A percentile compares a stretch with the other conserved stretches of the same genome.
phyloP scores from a whole-genome alignment of 306 rosid genomes.

The Vicia sativa region DNA sequence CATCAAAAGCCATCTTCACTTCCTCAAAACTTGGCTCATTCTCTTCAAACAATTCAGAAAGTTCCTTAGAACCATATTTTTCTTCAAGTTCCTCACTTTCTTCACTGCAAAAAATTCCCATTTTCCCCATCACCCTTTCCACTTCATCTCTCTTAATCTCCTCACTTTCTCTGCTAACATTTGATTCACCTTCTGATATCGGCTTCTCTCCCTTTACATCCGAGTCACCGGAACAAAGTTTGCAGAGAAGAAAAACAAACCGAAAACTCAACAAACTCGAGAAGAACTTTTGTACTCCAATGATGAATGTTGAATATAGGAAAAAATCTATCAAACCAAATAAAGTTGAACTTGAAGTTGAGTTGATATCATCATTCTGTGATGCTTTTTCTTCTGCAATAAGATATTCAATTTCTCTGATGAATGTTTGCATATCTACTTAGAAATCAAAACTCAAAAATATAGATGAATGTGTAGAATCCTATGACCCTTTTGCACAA shows the following conservation, averaged over 20 bases:
- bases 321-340: conserved; percentile 25
- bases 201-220: conserved; percentile 19
- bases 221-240: conserved; percentile 30
- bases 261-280: conserved; percentile 32
- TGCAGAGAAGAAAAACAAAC: conserved; percentile 36
- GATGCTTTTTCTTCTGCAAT: conserved; percentile 40
- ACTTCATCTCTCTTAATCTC: conserved; percentile 57
- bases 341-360: conserved; percentile 21
- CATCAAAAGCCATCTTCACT: conserved; percentile 83
- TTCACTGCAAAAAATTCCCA: conserved; percentile 61
- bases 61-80: conserved; percentile 44
- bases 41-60: conserved; percentile 71
- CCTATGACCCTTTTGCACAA: conserved; percentile 11
- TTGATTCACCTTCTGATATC: conserved; percentile 21
- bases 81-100: conserved; percentile 52
- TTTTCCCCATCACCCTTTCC: conserved; percentile 53
- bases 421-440: neutral
- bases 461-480: conserved; percentile 20
- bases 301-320: conserved; percentile 1
- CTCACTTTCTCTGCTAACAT: conserved; percentile 40
- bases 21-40: conserved; percentile 84
- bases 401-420: conserved; percentile 19
- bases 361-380: conserved; percentile 5
- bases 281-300: neutral
- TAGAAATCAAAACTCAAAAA: neutral